Evolutionary conservation across 805 yeast genomes (phyloP).

Genomic region (Ogataea chonburiensis): DNA sequence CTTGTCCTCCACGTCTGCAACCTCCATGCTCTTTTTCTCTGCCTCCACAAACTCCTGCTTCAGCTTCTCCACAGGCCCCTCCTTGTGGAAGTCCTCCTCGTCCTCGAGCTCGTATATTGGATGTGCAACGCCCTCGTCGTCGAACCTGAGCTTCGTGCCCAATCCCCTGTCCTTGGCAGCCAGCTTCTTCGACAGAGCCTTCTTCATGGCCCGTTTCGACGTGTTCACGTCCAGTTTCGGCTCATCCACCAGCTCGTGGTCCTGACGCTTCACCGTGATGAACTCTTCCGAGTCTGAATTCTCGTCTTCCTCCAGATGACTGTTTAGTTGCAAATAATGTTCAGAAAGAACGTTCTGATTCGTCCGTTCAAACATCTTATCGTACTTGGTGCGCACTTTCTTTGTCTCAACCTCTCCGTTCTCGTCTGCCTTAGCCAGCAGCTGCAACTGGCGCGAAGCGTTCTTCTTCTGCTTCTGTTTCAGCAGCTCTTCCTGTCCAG

Average conservation of each 20-base stretch:
- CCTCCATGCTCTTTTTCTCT: slow-evolving; percentile 68
- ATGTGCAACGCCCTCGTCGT: slow-evolving; percentile 93
- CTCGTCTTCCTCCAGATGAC: slow-evolving; percentile 33
- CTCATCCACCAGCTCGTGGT: slow-evolving; percentile 65
- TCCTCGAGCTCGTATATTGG: slow-evolving; percentile 87
- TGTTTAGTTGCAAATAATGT: slow-evolving; percentile 76
- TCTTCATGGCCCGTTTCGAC: slow-evolving; percentile 82
- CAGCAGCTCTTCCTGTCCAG: slow-evolving; percentile 40
- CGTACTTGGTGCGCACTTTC: slow-evolving; percentile 81
- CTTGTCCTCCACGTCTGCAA: slow-evolving; percentile 77
- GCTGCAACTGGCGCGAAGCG: slow-evolving; percentile 66
- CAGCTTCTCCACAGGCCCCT: slow-evolving; percentile 64
- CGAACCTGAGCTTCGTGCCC: slow-evolving; percentile 80
- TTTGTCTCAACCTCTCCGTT: slow-evolving; percentile 58
- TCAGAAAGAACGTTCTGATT: slow-evolving; percentile 91
- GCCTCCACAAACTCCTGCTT: slow-evolving; percentile 62
- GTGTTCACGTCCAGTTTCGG: slow-evolving; percentile 62
- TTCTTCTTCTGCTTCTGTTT: slow-evolving; percentile 73
- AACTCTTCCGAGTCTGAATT: slow-evolving; percentile 67
- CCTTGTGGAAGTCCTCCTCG: slow-evolving; percentile 78
- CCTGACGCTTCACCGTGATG: slow-evolving; percentile 73
- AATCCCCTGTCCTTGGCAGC: slow-evolving; percentile 59
- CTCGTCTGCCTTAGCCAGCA: slow-evolving; percentile 54
- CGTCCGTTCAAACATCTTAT: slow-evolving; percentile 91
- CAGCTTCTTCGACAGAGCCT: slow-evolving; percentile 82